These are phyloP conservation scores for Boletus reticulatus DNA, from an alignment of 768 basidiomycete genomes.

Conservation along the genomic window DNA sequence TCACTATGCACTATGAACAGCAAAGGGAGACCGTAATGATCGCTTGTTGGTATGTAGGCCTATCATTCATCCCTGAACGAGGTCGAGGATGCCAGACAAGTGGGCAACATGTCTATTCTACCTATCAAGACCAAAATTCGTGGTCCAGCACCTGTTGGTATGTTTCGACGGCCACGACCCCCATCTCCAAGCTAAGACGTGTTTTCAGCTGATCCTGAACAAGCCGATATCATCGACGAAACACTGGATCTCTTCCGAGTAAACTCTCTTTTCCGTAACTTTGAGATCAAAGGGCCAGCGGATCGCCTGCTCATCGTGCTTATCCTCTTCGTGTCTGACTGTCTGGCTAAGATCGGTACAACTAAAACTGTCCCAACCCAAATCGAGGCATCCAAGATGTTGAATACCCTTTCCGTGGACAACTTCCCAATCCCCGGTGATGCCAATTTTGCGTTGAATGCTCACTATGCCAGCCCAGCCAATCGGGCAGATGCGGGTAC, in stretches of 20 bases:
- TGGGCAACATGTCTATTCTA: conserved; percentile 87
- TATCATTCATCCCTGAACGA: conserved; percentile 96
- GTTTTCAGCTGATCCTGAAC: conserved; percentile 66
- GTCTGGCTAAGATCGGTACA: conserved; percentile 84
- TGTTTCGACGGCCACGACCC: conserved; percentile 15
- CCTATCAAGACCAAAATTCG: conserved; percentile 91
- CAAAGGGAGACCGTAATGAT: not conserved
- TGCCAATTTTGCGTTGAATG: conserved; percentile 89
- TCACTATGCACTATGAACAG: not conserved
- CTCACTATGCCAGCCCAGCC: conserved; percentile 81
- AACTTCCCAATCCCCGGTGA: conserved; percentile 94
- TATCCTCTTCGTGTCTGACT: conserved; percentile 97
- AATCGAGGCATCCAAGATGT: conserved; percentile 81
- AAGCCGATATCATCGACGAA: conserved; percentile 93
- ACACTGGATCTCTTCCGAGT: conserved; percentile 95
- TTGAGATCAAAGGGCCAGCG: conserved; percentile 98
- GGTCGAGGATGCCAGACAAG: conserved; percentile 71
- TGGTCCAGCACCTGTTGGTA: conserved; percentile 86
- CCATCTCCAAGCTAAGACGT: conserved; percentile 11
- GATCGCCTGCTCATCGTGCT: conserved; percentile 95
- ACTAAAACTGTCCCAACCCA: conserved; percentile 66
- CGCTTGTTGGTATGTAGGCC: conserved; percentile 51
- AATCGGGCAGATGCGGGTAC: conserved; percentile 80
- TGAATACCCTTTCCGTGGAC: conserved; percentile 93
- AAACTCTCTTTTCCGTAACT: conserved; percentile 98